Conservation (phyloP, 176 grass and related monocot species). For the Rhynchospora breviuscula region DNA sequence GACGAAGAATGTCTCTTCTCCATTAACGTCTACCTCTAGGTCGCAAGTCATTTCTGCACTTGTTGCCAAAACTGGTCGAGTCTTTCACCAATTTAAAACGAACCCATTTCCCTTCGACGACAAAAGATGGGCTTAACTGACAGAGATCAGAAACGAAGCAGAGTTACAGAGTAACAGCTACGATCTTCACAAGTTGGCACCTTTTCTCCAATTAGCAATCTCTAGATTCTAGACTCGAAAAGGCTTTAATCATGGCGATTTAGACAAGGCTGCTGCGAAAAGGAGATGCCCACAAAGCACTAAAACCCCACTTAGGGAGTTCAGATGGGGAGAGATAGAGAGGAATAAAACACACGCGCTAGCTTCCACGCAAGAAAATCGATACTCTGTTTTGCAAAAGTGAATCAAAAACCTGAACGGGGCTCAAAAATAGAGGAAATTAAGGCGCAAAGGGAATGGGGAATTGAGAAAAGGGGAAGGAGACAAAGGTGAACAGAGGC, state of each 20-base stretch:
- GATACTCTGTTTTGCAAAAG: conserved; percentile 8
- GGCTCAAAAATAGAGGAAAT: conserved; percentile 13
- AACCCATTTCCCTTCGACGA: background rate
- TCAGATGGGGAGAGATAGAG: background rate
- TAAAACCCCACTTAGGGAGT: conserved; percentile 9
- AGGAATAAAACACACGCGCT: conserved; percentile 26
- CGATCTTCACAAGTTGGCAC: background rate
- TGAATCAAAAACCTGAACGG: conserved; percentile 17
- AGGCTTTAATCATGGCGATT: conserved; percentile 25
- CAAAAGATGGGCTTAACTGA: conserved; percentile 2
- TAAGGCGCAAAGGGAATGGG: conserved; percentile 5
- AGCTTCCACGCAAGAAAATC: conserved; percentile 27
- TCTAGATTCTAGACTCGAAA: conserved; percentile 21
- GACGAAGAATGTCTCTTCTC: conserved; percentile 68
- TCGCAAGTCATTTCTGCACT: conserved; percentile 46
- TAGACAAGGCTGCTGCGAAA: conserved; percentile 1
- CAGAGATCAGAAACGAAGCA: conserved; percentile 3
- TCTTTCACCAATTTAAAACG: conserved; percentile 11
- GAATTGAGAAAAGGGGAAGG: conserved; percentile 6
- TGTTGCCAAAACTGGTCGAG: background rate
- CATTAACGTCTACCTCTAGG: conserved; percentile 86
- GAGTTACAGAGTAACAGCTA: background rate
- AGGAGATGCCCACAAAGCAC: conserved; percentile 13
- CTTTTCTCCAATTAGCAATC: conserved; percentile 3
- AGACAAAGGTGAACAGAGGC: conserved; percentile 5